These are phyloP conservation scores for Candida sonorensis DNA, from an alignment of 805 yeast species.

Conservation along the genomic window DNA sequence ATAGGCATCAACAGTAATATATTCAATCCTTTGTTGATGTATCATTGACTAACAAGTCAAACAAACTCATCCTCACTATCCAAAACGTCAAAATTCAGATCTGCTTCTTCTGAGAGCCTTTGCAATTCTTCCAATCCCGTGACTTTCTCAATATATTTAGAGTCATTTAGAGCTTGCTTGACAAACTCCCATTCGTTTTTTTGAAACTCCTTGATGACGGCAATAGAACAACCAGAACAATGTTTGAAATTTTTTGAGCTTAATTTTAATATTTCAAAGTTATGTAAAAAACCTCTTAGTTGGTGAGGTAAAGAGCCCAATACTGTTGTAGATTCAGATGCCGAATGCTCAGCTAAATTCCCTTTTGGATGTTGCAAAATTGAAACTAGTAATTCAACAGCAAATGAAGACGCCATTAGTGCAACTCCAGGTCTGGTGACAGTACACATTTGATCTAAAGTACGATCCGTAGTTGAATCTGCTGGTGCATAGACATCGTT, in stretches of 20 bases:
- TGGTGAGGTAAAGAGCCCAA: slow-evolving; percentile 86
- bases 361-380: slow-evolving; percentile 58
- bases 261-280: slow-evolving; percentile 56
- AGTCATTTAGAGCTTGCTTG: slow-evolving; percentile 55
- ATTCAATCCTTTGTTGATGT: too few species aligned
- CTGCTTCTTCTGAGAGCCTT: slow-evolving; percentile 54
- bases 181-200: slow-evolving; percentile 78
- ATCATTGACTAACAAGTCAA: too few species aligned
- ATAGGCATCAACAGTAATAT: not conserved
- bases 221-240: slow-evolving; percentile 82
- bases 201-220: slow-evolving; percentile 46
- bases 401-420: slow-evolving; percentile 74
- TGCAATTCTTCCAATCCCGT: slow-evolving; percentile 78
- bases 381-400: slow-evolving; percentile 77
- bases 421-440: slow-evolving; percentile 98
- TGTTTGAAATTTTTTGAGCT: slow-evolving; percentile 64
- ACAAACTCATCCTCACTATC: slow-evolving; percentile 31
- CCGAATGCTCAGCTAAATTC: slow-evolving; percentile 32
- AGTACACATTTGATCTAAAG: slow-evolving; percentile 97
- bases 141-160: slow-evolving; percentile 61
- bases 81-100: slow-evolving; percentile 30
- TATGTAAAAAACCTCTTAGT: slow-evolving; percentile 75
- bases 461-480: slow-evolving; percentile 79
- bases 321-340: slow-evolving; percentile 25
- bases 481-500: slow-evolving; percentile 93